phyloP scores from a whole-genome alignment of 1,284 basidiomycete species.

The Tylopilus sp. region DNA sequence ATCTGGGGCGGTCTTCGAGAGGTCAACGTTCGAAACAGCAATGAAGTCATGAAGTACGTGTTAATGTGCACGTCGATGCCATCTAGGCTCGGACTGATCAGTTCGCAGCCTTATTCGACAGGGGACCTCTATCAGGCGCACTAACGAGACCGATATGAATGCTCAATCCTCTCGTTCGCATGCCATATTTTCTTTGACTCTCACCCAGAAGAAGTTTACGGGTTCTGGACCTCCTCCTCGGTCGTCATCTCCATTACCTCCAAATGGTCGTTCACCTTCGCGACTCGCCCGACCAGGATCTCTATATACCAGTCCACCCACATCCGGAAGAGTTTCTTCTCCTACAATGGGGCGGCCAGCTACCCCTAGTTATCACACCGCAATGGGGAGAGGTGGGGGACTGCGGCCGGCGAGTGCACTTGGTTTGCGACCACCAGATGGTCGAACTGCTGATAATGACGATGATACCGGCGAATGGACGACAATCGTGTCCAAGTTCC shows the following conservation, averaged over 20 bases:
- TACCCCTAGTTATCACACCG: constrained; percentile 71
- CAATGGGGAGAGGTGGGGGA: constrained; percentile 63
- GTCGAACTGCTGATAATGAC: constrained; percentile 44
- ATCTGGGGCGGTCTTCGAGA: constrained; percentile 96
- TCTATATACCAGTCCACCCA: constrained; percentile 47
- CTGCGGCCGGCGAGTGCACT: constrained; percentile 75
- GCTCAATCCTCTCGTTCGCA: constrained; percentile 96
- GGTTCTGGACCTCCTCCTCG: constrained; percentile 63
- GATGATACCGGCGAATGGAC: constrained; percentile 79
- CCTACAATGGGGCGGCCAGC: constrained; percentile 71
- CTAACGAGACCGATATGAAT: constrained; percentile 99
- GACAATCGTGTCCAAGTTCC: constrained; percentile 93
- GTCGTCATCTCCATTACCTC: constrained; percentile 71
- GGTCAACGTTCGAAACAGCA: constrained; percentile 76
- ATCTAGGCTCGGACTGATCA: constrained; percentile 16
- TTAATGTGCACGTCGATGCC: constrained; percentile 7
- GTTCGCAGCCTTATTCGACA: constrained; percentile 68
- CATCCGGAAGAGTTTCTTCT: constrained; percentile 54
- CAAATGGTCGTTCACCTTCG: constrained; percentile 69
- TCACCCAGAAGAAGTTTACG: constrained; percentile 81
- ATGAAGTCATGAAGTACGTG: constrained; percentile 89
- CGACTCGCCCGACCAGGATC: constrained; percentile 75
- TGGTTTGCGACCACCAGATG: constrained; percentile 51
- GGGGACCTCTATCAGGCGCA: constrained; percentile 86
- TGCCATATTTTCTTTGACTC: constrained; percentile 95